These are phyloP conservation scores for Penicillium bialowiezense DNA, from an alignment of 495 filamentous ascomycete genomes.

Conservation along the genomic window DNA sequence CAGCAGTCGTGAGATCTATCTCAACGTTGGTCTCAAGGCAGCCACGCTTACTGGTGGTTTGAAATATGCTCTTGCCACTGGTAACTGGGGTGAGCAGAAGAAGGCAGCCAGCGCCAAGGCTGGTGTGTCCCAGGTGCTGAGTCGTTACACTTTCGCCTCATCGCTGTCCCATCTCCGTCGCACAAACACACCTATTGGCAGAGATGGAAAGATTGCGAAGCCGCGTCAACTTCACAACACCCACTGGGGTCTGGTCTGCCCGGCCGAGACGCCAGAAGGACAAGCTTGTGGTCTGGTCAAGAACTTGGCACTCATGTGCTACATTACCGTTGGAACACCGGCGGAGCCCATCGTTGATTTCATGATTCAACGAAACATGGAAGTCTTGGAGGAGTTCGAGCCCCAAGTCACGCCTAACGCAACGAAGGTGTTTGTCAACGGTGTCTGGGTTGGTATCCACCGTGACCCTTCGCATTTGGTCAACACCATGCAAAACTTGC, in stretches of 20 bases:
- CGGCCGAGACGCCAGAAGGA: slow-evolving; percentile 96
- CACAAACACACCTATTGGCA: slow-evolving; percentile 95
- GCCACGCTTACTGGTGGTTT: slow-evolving; percentile 86
- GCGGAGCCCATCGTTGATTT: slow-evolving; percentile 89
- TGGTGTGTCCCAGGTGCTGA: slow-evolving; percentile 96
- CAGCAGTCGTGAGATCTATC: slow-evolving; percentile 78
- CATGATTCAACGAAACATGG: slow-evolving; percentile 92
- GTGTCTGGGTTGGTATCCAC: slow-evolving; percentile 91
- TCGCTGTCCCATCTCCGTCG: slow-evolving; percentile 93
- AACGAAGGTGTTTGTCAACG: slow-evolving; percentile 97
- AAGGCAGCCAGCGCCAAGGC: slow-evolving; percentile 92
- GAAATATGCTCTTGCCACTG: slow-evolving; percentile 96
- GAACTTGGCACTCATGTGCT: slow-evolving; percentile 97
- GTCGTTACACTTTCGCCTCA: slow-evolving; percentile 95
- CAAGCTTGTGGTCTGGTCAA: slow-evolving; percentile 98
- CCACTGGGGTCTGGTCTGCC: slow-evolving; percentile 97
- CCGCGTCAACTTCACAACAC: slow-evolving; percentile 98
- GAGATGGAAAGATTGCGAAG: slow-evolving; percentile 98
- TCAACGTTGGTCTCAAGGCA: slow-evolving; percentile 87
- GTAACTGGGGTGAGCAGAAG: slow-evolving; percentile 99
- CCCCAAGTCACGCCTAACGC: slow-evolving; percentile 82
- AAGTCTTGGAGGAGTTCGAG: slow-evolving; percentile 94
- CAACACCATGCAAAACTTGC: slow-evolving; percentile 68
- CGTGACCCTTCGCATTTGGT: slow-evolving; percentile 79
- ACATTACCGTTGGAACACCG: slow-evolving; percentile 88